Evolutionary conservation across 805 yeast species (phyloP).

Genomic region (Pichia nakasei): DNA sequence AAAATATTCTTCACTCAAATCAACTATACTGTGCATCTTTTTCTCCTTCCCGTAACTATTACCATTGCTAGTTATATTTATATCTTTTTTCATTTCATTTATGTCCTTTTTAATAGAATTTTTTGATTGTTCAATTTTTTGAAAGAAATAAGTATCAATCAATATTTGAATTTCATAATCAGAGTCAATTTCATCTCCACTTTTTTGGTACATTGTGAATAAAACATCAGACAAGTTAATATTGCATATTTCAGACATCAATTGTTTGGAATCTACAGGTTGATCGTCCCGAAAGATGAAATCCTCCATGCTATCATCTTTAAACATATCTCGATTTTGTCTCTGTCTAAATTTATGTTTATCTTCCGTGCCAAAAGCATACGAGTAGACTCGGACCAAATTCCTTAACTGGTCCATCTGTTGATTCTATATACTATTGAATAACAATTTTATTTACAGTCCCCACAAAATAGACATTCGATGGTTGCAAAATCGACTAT

Average conservation of each 20-base stretch:
- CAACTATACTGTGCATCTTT: too few species aligned
- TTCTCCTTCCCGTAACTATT: too few species aligned
- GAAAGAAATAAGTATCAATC: conserved; percentile 3
- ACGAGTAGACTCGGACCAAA: conserved; percentile 2
- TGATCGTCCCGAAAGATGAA: background rate
- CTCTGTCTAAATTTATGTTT: background rate
- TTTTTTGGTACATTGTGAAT: background rate
- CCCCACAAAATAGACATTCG: too few species aligned
- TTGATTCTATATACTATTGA: too few species aligned
- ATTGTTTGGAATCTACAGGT: conserved; percentile 1
- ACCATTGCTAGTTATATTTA: background rate
- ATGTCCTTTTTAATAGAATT: too few species aligned
- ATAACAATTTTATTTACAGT: too few species aligned
- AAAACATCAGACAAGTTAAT: background rate
- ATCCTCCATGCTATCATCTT: background rate
- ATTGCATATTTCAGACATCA: conserved; percentile 3
- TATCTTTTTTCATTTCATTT: background rate
- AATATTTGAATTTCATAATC: conserved; percentile 4
- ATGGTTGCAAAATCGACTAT: too few species aligned
- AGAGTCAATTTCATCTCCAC: background rate
- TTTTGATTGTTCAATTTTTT: background rate
- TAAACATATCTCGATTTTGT: background rate
- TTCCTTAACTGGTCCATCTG: background rate
- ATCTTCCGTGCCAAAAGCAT: conserved; percentile 2
- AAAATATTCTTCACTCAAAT: background rate